Evolutionary conservation across 495 filamentous ascomycete species (phyloP).

Genomic region (Aspergillus kassunensis): DNA sequence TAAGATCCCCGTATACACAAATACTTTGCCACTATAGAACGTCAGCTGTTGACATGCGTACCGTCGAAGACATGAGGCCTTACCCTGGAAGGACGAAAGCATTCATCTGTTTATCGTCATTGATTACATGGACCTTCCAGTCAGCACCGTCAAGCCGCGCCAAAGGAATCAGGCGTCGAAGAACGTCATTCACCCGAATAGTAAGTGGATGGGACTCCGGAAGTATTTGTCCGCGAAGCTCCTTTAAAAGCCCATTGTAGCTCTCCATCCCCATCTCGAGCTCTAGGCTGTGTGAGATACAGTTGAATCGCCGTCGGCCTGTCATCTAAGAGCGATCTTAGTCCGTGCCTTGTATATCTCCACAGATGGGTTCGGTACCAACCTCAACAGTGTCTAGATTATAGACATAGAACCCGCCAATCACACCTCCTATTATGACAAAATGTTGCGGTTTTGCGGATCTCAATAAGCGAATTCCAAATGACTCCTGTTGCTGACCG

Average conservation of each 20-base stretch:
- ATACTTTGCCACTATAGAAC: constrained; percentile 69
- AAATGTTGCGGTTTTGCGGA: constrained; percentile 31
- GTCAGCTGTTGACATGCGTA: constrained; percentile 13
- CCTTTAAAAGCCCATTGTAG: constrained; percentile 48
- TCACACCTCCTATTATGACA: constrained; percentile 27
- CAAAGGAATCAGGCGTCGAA: constrained; percentile 67
- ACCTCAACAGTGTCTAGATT: constrained; percentile 76
- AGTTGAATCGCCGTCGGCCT: constrained; percentile 79
- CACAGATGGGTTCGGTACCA: background rate
- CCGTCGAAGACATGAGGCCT: no score
- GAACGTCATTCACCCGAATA: constrained; percentile 59
- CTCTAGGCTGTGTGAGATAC: constrained; percentile 56
- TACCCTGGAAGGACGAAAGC: constrained; percentile 87
- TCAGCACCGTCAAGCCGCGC: constrained; percentile 56
- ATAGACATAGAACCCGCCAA: constrained; percentile 58
- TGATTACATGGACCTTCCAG: constrained; percentile 87
- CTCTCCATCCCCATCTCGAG: constrained; percentile 47
- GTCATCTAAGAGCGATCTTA: constrained; percentile 42
- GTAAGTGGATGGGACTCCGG: constrained; percentile 48
- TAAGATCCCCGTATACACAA: constrained; percentile 83
- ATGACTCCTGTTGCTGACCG: constrained; percentile 12
- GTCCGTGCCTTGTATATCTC: background rate
- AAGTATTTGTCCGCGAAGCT: constrained; percentile 47
- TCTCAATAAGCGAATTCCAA: constrained; percentile 15
- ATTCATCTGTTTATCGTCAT: constrained; percentile 60